phyloP scores from a whole-genome alignment of 2,329 filamentous ascomycete genomes.

The Fusarium falciforme region DNA sequence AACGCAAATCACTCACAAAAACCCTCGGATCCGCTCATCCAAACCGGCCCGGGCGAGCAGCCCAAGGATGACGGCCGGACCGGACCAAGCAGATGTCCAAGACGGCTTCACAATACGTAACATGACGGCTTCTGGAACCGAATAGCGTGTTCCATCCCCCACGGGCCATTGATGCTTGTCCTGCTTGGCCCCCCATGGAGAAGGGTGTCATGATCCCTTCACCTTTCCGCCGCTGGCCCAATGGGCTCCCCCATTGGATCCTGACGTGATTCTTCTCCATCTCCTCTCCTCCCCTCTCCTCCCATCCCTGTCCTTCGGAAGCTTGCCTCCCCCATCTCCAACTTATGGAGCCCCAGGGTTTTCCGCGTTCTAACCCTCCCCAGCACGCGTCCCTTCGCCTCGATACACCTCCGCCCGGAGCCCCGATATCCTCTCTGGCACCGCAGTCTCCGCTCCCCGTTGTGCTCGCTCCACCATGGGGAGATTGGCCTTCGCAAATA shows the following conservation, averaged over 20 bases:
- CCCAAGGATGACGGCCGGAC: slow-evolving; percentile 30
- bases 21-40: slow-evolving; percentile 19
- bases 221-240: slow-evolving; percentile 16
- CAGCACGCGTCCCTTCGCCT: not conserved
- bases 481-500: slow-evolving; percentile 26
- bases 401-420: slow-evolving; percentile 5
- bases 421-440: slow-evolving; percentile 2
- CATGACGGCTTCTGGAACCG: slow-evolving; percentile 37
- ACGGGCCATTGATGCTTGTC: slow-evolving; percentile 11
- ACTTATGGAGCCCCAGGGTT: slow-evolving; percentile 3
- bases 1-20: not conserved
- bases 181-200: slow-evolving; percentile 23
- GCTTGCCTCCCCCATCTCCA: slow-evolving; percentile 13
- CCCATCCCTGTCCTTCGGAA: not conserved
- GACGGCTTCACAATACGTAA: slow-evolving; percentile 36
- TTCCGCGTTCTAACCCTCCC: not conserved
- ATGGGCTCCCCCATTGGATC: slow-evolving; percentile 25
- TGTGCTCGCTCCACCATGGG: slow-evolving; percentile 35
- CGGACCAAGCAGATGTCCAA: slow-evolving; percentile 20
- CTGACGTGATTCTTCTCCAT: slow-evolving; percentile 6
- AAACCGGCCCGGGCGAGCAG: slow-evolving; percentile 31
- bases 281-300: not conserved
- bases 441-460: slow-evolving; percentile 1
- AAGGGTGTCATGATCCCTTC: slow-evolving; percentile 20
- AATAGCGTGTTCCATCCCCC: slow-evolving; percentile 30